Conservation (phyloP, 352 stramenopile species). For the Pythium rishiriense region DNA sequence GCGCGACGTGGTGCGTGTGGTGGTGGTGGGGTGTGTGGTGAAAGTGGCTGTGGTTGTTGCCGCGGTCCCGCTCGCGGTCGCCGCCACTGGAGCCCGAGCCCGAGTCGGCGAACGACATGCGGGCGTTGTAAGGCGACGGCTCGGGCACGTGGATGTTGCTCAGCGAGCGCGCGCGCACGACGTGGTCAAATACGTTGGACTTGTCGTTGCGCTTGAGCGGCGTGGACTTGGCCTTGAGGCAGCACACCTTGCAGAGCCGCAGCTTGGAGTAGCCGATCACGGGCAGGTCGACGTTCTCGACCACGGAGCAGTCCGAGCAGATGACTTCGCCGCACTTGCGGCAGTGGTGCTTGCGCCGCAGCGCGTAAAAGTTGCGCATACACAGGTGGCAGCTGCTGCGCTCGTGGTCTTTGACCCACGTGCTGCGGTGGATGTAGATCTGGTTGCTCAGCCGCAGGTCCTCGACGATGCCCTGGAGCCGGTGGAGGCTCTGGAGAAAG, state of each 20-base stretch:
- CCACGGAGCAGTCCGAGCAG: slow-evolving; percentile 76
- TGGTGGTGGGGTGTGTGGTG: slow-evolving; percentile 11
- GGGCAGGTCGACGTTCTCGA: slow-evolving; percentile 68
- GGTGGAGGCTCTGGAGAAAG: slow-evolving; percentile 51
- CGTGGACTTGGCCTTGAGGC: slow-evolving; percentile 69
- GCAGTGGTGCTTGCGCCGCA: slow-evolving; percentile 81
- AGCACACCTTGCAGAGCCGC: slow-evolving; percentile 81
- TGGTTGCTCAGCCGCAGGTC: slow-evolving; percentile 75
- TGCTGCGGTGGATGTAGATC: slow-evolving; percentile 70
- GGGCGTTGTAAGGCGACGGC: slow-evolving; percentile 38
- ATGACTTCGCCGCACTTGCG: slow-evolving; percentile 80
- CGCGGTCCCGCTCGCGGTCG: slow-evolving; percentile 5
- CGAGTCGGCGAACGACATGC: slow-evolving; percentile 53
- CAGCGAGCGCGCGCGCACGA: slow-evolving; percentile 54
- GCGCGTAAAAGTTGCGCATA: slow-evolving; percentile 75
- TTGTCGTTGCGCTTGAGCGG: slow-evolving; percentile 58
- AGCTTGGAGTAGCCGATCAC: slow-evolving; percentile 81
- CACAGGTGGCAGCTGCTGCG: slow-evolving; percentile 71
- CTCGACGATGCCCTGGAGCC: slow-evolving; percentile 66
- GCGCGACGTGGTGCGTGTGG: background rate
- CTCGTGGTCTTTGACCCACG: slow-evolving; percentile 77
- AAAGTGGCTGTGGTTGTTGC: slow-evolving; percentile 11
- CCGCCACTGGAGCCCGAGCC: slow-evolving; percentile 22
- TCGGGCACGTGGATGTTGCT: slow-evolving; percentile 43
- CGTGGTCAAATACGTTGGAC: slow-evolving; percentile 65